Evolutionary conservation across 2,329 filamentous ascomycete genomes (phyloP).

Genomic region (Sporothrix sp.): DNA sequence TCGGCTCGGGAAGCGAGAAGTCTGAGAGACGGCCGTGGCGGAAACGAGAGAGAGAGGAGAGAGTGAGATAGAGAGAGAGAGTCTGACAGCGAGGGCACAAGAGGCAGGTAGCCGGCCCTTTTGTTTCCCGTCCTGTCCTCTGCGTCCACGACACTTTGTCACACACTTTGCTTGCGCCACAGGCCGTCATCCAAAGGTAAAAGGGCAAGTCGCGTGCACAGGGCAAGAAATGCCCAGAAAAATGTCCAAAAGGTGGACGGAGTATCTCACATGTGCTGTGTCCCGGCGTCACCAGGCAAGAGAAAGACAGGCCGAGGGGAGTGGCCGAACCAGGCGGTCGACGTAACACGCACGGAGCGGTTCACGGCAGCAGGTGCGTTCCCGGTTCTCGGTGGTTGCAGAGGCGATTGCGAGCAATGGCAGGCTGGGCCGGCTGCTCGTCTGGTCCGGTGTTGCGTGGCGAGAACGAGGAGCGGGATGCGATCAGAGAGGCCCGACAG

Average conservation of each 20-base stretch:
- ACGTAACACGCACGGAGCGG: slow-evolving; percentile 6
- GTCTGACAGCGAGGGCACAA: not conserved
- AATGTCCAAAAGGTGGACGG: not conserved
- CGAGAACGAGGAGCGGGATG: no score
- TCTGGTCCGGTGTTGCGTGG: no score
- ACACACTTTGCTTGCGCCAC: not conserved
- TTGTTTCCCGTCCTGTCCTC: not conserved
- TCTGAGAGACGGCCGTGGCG: no score
- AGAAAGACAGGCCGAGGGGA: no score
- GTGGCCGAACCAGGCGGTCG: not conserved
- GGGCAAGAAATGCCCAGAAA: no score
- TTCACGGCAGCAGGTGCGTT: slow-evolving; percentile 7
- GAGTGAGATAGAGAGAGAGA: not conserved
- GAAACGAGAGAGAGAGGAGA: not conserved
- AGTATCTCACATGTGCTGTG: not conserved
- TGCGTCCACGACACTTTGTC: slow-evolving; percentile 4
- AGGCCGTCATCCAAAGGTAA: no score
- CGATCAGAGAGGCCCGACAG: no score
- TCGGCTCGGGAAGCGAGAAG: no score
- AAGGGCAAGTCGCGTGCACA: no score
- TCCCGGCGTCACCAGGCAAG: no score
- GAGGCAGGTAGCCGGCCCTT: not conserved
- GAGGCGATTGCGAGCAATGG: not conserved
- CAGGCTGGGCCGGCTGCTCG: not conserved
- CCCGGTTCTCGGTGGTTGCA: not conserved